Evolutionary conservation across 2,329 filamentous ascomycete species (phyloP), one percentile per base, ranked within the genome.

Genomic region (Cladophialophora carrionii): DNA sequence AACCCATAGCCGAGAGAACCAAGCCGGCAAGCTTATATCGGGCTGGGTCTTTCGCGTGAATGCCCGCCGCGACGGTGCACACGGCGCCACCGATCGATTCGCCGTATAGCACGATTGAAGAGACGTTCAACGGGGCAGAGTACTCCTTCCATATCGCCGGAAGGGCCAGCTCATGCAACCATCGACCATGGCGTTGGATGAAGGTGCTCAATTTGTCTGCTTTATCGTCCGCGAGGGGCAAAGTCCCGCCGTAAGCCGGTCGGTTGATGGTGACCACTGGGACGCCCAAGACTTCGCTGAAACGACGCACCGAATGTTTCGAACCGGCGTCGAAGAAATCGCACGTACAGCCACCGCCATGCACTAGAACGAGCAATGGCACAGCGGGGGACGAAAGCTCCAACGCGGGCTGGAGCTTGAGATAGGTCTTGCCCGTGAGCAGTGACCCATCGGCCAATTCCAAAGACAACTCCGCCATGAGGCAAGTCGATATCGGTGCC

Each of bases 61-160:
- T 17, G 14, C 29, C 32, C 31, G 61, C 51, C 1, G 61, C 37
- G n/a, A 63, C 52, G 17, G 43, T 43, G 17, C 24, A n/a, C n/a
- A 63, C 41, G n/a, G 32, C 61, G n/a, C 52, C 52, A 7, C 61
- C 61, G 22, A 63, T 57, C 32, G 61, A 63, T 5, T 49, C 17
- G 22, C 51, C 52, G 26, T 56, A 63, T n/a, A 63, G n/a, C 31
- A 63, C 61, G n/a, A 63, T 63, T 5, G 51, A 56, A 10, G 61
- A 48, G 3, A 22, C 53, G 24, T 32, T 31, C 31, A 51, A 17
- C 10, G 51, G 4, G 17, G 31, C 17, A 6, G 34, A 41, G 43
- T 3, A 57, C 37, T 57, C 43, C 12, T 43, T 51, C 61, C 61
- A 63, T 22, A 63, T 29, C 22, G 52, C 51, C 26, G 61, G 61